Percentiles rank a stretch among this genome's conserved stretches.
phyloP scores from a whole-genome alignment of 1,139 yeast genomes.

The Zygosaccharomyces pseudobailii region DNA sequence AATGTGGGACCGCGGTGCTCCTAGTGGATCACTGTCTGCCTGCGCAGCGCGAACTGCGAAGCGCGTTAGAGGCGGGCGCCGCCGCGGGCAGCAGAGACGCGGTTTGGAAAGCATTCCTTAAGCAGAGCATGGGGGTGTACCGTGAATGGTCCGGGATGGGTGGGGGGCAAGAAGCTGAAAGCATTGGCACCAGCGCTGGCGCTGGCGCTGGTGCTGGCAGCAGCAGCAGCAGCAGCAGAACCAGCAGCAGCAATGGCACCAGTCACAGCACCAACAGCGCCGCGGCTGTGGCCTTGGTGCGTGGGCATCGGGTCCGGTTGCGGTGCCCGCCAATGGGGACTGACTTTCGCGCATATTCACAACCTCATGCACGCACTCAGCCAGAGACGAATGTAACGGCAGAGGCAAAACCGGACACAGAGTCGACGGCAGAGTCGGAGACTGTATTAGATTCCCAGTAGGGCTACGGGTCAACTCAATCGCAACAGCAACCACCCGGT shows the following conservation, averaged over 20 bases:
- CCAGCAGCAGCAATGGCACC: no score
- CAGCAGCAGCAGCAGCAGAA: no score
- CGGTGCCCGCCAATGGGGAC: neutral
- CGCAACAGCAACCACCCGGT: slow-evolving; percentile 2
- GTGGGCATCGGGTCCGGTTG: neutral
- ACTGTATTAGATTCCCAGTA: neutral
- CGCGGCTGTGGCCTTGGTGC: neutral
- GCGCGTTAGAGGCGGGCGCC: slow-evolving; percentile 30
- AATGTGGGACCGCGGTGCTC: slow-evolving; percentile 20
- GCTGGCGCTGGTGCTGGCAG: no score
- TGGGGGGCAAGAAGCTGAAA: neutral
- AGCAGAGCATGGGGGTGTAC: slow-evolving; percentile 27
- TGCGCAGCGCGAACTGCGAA: slow-evolving; percentile 22
- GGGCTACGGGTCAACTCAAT: neutral
- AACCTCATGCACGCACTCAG: no score
- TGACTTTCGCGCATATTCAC: no score
- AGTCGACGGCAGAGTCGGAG: neutral
- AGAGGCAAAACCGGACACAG: neutral
- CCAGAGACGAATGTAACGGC: no score
- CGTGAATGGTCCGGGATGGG: slow-evolving; percentile 23
- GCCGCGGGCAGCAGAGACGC: slow-evolving; percentile 32
- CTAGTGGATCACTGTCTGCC: slow-evolving; percentile 28
- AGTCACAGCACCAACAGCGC: no score
- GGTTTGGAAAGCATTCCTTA: slow-evolving; percentile 32
- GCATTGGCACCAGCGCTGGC: no score